Conservation (phyloP, 2,329 filamentous ascomycete species). For the Geoglossum cookeanum region DNA sequence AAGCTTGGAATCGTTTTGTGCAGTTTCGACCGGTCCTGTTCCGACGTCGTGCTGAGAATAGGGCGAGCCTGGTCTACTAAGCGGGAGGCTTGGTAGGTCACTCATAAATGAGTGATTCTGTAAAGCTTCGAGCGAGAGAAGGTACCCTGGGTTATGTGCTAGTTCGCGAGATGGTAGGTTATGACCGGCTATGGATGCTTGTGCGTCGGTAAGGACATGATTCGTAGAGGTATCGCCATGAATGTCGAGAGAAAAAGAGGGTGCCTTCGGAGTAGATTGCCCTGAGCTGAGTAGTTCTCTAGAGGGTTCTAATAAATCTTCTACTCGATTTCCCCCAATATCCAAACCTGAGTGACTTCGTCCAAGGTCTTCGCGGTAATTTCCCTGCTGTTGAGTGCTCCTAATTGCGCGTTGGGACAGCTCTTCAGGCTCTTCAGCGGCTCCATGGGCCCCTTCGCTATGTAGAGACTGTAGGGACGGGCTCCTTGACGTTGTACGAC, state of each 20-base stretch:
- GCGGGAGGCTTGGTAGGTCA: neutral
- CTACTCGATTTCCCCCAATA: neutral
- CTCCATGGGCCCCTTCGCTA: neutral
- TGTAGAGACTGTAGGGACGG: conserved; percentile 25
- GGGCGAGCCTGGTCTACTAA: neutral
- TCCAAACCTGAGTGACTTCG: neutral
- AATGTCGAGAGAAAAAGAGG: conserved; percentile 22
- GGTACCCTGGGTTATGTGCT: neutral
- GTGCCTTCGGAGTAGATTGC: conserved; percentile 50
- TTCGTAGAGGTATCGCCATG: conserved; percentile 5
- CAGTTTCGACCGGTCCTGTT: neutral
- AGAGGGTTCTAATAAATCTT: conserved; percentile 12
- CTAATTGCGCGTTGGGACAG: conserved; percentile 12
- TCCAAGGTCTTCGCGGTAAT: neutral
- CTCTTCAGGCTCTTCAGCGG: conserved; percentile 6
- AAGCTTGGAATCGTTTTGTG: too few species aligned
- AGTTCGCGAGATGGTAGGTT: neutral
- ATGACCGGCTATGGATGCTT: neutral
- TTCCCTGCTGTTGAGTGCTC: neutral
- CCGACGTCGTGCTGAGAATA: neutral
- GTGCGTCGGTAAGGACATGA: neutral
- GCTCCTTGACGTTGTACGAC: conserved; percentile 27
- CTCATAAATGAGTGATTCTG: neutral
- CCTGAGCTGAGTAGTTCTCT: conserved; percentile 38
- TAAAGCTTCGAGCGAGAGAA: neutral